These are phyloP conservation scores for Skeletonema grethae DNA, from an alignment of 108 stramenopile genomes.

Conservation along the genomic window DNA sequence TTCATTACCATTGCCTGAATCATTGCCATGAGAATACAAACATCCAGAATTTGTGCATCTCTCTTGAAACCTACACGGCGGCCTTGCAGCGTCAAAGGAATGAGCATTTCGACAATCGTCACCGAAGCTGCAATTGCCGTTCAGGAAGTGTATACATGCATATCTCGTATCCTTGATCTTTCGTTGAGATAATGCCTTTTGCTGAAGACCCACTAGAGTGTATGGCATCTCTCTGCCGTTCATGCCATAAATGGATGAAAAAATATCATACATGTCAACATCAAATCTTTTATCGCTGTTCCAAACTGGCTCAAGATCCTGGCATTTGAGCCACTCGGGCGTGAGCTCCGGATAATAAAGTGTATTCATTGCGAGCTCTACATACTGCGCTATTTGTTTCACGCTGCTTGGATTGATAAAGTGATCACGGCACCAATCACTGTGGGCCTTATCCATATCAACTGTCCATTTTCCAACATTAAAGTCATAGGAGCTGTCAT, in stretches of 20 bases:
- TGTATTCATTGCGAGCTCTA: conserved; percentile 40
- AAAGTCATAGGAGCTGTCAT: conserved; percentile 10
- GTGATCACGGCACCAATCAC: conserved; percentile 48
- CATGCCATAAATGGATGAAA: conserved; percentile 30
- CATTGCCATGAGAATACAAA: conserved; percentile 31
- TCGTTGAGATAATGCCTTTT: conserved; percentile 13
- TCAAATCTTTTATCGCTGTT: conserved; percentile 17
- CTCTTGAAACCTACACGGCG: conserved; percentile 27
- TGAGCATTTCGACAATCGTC: conserved; percentile 35
- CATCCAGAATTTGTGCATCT: conserved; percentile 38
- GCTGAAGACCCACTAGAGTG: conserved; percentile 21
- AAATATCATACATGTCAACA: conserved; percentile 13
- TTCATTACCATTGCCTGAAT: neutral
- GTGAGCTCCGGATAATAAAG: conserved; percentile 46
- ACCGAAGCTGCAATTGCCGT: conserved; percentile 31
- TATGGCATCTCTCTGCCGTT: conserved; percentile 20
- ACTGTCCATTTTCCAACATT: conserved; percentile 49
- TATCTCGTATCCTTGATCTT: conserved; percentile 8
- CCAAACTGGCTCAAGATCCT: conserved; percentile 46
- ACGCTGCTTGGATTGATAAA: conserved; percentile 57
- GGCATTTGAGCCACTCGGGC: conserved; percentile 57
- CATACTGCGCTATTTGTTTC: conserved; percentile 33
- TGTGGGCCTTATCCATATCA: conserved; percentile 45
- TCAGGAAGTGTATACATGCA: conserved; percentile 43
- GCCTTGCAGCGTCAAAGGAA: conserved; percentile 27